Evolutionary conservation across 148 eudicot species (phyloP).

Genomic region (Tetragonia tetragonoides): DNA sequence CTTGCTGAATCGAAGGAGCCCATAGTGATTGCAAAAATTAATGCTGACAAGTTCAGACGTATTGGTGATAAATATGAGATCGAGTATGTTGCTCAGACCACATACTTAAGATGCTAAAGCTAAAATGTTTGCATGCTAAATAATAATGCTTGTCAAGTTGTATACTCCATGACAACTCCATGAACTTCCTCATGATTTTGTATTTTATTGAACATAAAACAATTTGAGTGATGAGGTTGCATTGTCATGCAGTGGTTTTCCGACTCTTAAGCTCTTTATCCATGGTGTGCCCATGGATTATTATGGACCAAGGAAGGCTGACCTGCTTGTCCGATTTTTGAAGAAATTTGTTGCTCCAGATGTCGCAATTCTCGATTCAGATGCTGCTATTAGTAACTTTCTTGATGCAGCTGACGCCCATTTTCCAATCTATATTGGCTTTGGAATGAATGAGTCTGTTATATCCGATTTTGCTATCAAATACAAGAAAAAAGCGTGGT

Average conservation of each 20-base stretch:
- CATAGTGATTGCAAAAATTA: constrained; percentile 72
- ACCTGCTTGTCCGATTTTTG: constrained; percentile 62
- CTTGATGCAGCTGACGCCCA: constrained; percentile 64
- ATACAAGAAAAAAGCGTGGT: constrained; percentile 94
- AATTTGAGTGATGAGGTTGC: neutral
- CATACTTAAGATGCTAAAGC: neutral
- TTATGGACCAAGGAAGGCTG: constrained; percentile 76
- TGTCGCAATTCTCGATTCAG: constrained; percentile 69
- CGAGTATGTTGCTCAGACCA: constrained; percentile 53
- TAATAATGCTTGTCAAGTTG: neutral
- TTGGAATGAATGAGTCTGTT: constrained; percentile 76
- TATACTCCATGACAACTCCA: neutral
- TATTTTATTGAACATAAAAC: neutral
- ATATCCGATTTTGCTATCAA: constrained; percentile 65
- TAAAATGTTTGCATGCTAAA: neutral
- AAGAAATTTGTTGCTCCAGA: constrained; percentile 90
- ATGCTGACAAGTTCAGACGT: constrained; percentile 71
- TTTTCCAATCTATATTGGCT: constrained; percentile 86
- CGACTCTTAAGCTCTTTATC: constrained; percentile 79
- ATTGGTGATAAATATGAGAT: constrained; percentile 9
- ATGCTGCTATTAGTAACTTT: constrained; percentile 61
- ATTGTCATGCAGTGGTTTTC: constrained; percentile 76
- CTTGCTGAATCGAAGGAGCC: constrained; percentile 79
- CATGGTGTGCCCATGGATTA: constrained; percentile 91
- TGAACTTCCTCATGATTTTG: neutral